Percentiles rank a stretch among this genome's conserved stretches.
phyloP scores from a whole-genome alignment of 2,329 filamentous ascomycete genomes.

The Verticillium alfalfae region DNA sequence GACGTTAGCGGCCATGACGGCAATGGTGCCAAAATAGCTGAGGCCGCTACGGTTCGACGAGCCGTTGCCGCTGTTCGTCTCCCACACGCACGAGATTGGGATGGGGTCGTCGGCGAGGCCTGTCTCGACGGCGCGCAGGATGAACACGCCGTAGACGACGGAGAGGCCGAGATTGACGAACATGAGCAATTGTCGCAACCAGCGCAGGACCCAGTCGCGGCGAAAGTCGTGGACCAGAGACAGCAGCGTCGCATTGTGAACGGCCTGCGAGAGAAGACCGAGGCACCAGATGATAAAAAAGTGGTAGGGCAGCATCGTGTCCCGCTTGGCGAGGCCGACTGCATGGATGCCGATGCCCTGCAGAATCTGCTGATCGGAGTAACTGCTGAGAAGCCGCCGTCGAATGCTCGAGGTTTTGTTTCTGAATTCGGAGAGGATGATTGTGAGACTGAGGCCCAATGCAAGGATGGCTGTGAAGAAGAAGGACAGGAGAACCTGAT shows the following conservation, averaged over 20 bases:
- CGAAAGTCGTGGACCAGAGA: conserved; percentile 61
- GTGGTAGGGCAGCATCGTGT: conserved; percentile 58
- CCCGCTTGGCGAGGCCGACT: conserved; percentile 55
- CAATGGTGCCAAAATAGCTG: conserved; percentile 54
- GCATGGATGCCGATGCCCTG: conserved; percentile 64
- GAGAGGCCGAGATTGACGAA: conserved; percentile 57
- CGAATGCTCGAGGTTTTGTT: conserved; percentile 45
- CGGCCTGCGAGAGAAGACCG: conserved; percentile 57
- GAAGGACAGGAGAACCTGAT: conserved; percentile 57
- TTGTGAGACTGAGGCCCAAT: conserved; percentile 46
- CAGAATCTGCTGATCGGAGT: conserved; percentile 60
- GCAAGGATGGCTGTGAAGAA: conserved; percentile 58
- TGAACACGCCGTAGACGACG: conserved; percentile 49
- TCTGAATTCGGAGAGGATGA: conserved; percentile 49
- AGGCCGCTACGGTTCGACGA: conserved; percentile 33
- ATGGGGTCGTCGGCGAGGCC: conserved; percentile 45
- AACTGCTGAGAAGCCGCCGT: conserved; percentile 59
- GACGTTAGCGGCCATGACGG: conserved; percentile 53
- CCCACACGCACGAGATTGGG: conserved; percentile 58
- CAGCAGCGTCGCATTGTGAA: conserved; percentile 60
- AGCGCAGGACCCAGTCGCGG: conserved; percentile 60
- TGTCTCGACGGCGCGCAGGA: conserved; percentile 48
- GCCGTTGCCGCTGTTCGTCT: conserved; percentile 24
- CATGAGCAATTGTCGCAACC: conserved; percentile 62
- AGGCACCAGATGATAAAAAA: conserved; percentile 70